A percentile compares a stretch with the other conserved stretches of the same genome.
Conservation (phyloP, 768 basidiomycete genomes). For the Bullera alba region DNA sequence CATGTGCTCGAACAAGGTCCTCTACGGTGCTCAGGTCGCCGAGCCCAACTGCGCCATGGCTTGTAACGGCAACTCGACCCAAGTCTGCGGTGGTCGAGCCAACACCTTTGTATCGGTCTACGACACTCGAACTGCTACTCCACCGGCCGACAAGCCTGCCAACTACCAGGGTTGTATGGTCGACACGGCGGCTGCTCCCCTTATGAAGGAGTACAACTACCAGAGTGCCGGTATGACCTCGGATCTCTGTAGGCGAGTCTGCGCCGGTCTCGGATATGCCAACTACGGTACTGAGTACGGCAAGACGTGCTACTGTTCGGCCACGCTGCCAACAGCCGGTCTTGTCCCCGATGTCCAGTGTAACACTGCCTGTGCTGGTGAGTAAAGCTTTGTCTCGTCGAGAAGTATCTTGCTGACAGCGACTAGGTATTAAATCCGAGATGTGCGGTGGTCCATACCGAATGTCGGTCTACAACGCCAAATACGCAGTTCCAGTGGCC, state of each 20-base stretch:
- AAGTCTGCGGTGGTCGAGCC: constrained; percentile 25
- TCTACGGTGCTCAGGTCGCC: constrained; percentile 9
- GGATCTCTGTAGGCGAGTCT: constrained; percentile 15
- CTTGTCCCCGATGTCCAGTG: constrained; percentile 22
- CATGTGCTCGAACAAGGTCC: neutral
- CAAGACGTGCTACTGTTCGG: constrained; percentile 30
- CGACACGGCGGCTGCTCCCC: constrained; percentile 7
- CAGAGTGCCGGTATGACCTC: constrained; percentile 10
- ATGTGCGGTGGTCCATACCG: constrained; percentile 20
- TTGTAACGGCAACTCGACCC: constrained; percentile 15
- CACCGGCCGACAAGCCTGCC: no score
- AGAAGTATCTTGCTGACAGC: neutral
- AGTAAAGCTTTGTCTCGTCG: neutral
- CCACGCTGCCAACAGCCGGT: constrained; percentile 7
- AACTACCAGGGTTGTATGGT: constrained; percentile 24
- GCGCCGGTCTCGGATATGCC: constrained; percentile 14
- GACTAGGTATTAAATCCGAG: constrained; percentile 11
- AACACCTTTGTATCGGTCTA: constrained; percentile 15
- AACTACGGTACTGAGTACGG: constrained; percentile 19
- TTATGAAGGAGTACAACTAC: constrained; percentile 10
- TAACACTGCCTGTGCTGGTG: constrained; percentile 13
- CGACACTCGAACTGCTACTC: no score
- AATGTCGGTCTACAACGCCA: constrained; percentile 15
- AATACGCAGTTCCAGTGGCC: neutral
- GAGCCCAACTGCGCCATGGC: constrained; percentile 8